phyloP scores from a whole-genome alignment of 768 basidiomycete species.

The Tylopilus intermedius region DNA sequence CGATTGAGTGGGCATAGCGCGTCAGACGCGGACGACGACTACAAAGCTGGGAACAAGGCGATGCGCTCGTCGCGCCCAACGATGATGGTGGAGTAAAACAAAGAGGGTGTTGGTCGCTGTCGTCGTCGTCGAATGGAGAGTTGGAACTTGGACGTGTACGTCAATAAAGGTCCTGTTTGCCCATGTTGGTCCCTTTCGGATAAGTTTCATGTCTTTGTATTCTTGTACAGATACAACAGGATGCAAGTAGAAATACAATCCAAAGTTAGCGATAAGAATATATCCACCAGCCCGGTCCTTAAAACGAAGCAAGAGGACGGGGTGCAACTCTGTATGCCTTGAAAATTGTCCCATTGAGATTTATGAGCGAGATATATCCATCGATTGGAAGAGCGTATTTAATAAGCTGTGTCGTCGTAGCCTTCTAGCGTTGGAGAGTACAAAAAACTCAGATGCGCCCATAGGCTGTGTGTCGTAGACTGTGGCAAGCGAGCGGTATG shows the following conservation, averaged over 20 bases:
- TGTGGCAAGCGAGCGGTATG: slow-evolving; percentile 12
- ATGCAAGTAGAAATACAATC: slow-evolving; percentile 20
- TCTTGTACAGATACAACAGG: slow-evolving; percentile 21
- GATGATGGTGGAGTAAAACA: not conserved
- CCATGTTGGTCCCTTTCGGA: slow-evolving; percentile 16
- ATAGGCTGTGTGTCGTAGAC: slow-evolving; percentile 9
- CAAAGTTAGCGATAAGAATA: slow-evolving; percentile 2
- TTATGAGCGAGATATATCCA: slow-evolving; percentile 16
- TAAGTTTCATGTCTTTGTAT: not conserved
- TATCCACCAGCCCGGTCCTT: slow-evolving; percentile 3
- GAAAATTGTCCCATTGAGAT: slow-evolving; percentile 10
- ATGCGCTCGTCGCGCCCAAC: slow-evolving; percentile 8
- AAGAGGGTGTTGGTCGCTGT: slow-evolving; percentile 1
- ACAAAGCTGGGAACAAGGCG: not conserved
- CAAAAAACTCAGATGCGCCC: slow-evolving; percentile 5
- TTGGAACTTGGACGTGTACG: not conserved
- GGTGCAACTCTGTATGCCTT: slow-evolving; percentile 8
- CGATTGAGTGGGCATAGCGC: slow-evolving; percentile 17
- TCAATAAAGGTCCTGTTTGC: slow-evolving; percentile 15
- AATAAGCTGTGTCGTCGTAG: slow-evolving; percentile 11
- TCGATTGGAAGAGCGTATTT: slow-evolving; percentile 11
- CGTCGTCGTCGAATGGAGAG: slow-evolving; percentile 7
- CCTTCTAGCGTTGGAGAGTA: slow-evolving; percentile 2
- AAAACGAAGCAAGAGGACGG: slow-evolving; percentile 13
- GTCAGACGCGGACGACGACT: slow-evolving; percentile 9